These are phyloP conservation scores for Solanum microdontum DNA, from an alignment of 257 asterid genomes.

Conservation along the genomic window DNA sequence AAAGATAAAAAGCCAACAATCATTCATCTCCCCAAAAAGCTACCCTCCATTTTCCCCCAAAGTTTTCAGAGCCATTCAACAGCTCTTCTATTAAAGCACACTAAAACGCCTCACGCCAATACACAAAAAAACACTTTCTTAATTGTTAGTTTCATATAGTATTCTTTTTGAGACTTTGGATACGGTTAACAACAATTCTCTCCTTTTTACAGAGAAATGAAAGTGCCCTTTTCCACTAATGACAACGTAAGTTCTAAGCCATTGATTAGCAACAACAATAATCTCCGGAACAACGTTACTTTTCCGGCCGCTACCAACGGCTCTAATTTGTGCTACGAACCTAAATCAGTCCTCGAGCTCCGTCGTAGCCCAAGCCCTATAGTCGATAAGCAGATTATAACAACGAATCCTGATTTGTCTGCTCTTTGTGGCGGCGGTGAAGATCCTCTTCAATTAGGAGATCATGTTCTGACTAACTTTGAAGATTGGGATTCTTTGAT, in stretches of 20 bases:
- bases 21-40: conserved; percentile 31
- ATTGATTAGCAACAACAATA: conserved; percentile 1
- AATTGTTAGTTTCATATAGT: background rate
- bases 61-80: conserved; percentile 1
- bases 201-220: conserved; percentile 44
- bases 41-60: conserved; percentile 4
- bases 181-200: background rate
- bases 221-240: conserved; percentile 63
- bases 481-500: conserved; percentile 81
- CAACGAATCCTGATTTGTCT: background rate
- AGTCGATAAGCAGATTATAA: conserved; percentile 5
- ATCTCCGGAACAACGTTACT: background rate
- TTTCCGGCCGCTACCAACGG: conserved; percentile 6
- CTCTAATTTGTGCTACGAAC: conserved; percentile 38
- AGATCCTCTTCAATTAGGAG: conserved; percentile 59
- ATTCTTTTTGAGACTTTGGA: background rate
- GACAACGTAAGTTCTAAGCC: conserved; percentile 26
- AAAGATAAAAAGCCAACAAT: conserved; percentile 37
- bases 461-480: conserved; percentile 52
- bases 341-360: conserved; percentile 76
- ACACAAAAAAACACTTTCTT: background rate
- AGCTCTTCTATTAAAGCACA: background rate
- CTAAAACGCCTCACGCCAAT: background rate
- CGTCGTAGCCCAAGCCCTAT: conserved; percentile 57
- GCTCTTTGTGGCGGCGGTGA: conserved; percentile 9